Base-by-base conservation (phyloP, 129 eudicot species). In the Flaveria brownii region DNA sequence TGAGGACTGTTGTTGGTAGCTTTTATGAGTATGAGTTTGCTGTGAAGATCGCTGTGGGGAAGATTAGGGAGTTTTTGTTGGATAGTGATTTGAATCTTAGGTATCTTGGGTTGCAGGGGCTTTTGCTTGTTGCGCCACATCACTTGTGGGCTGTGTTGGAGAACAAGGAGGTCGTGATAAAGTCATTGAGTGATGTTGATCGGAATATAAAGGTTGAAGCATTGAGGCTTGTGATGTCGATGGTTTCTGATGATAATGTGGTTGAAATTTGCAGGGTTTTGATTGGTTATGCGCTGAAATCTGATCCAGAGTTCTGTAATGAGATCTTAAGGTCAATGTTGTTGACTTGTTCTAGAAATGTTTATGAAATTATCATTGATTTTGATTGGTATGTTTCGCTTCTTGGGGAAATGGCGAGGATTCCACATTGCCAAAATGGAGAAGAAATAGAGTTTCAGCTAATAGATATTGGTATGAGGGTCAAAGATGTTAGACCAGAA, bases 331-430 rank as follows among this genome's bases (percentile, higher is more conserved):
- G 82, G 42, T 85, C 87, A 75, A 85, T 93, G 68, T 52, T 93
- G n/a, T 84, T 63, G 14, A 86, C 92, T 76, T 93, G 98, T 77
- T 75, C 85, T 14, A 85, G 84, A 33, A 93, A 90, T 80, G 78
- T 79, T 54, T 93, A 93, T 52, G 98, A 90, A 85, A 73, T 88
- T 9, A 62, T 93, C n/a, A 71, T 76, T 66, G 98, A 93, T 85
- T 93, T 93, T 43, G 98, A 93, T 84, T 90, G 98, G 98, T 93
- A 93, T 74, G 96, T 90, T 9, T 80, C 86, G 23, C 92, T 93
- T 77, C 92, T 93, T 66, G 98, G 96, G 43, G 97, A 93, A 74
- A 88, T 93, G 96, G 75, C 91, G 0, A 85, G 98, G 81, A 74
- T 93, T 63, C 96, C 90, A 41, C 93, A 93, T 61, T 90, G 97